Evolutionary conservation across 192 early-diverging fungal species (phyloP), one percentile per base, ranked within the genome.

Genomic region (Gaertneriomyces semiglobifer): DNA sequence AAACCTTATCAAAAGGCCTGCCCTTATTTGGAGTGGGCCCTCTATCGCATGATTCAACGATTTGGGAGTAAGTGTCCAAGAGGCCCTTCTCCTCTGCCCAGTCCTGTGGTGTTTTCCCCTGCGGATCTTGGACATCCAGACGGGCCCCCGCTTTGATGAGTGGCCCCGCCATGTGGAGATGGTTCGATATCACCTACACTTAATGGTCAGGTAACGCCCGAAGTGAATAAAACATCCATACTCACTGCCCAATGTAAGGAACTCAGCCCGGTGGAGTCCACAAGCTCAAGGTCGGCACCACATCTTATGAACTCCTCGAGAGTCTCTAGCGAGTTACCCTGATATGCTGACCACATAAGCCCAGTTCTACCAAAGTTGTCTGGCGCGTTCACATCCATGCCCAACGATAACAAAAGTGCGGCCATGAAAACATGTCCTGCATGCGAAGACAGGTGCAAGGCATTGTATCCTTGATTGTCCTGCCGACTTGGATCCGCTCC

Each of bases 341-440:
- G 89, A 70, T 95, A 98, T 0, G 90, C 88, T 1, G 91, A 87
- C 96, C 96, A 98, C 92, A 96, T 96, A 25, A 98, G 78, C 51
- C 91, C 80, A 10, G 96, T 98, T 41, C 92, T 85, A 38, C 88
- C 88, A 55, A 91, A 79, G 3, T 79, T 74, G 63, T 98, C 96
- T 5, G 77, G 71, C 0, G 72, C 56, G 68, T 98, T 90, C 4
- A 92, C 81, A 55, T 88, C 87, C 68, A 89, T 82, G 2, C 85
- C 90, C 5, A 82, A 74, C 61, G 84, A 78, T 7, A 92, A 74
- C 38, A 97, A 58, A 67, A 87, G 94, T 4, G 91, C 65, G 6
- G 92, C 77, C 56, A 95, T 66, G 77, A 93, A 82, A 2, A 85
- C 71, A 52, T 92, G 85, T 8, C 87, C 89, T 2, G 91, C 90